Evolutionary conservation across 1,139 yeast species (phyloP), one percentile per base, ranked within the genome.

Genomic region (Magnusiomyces ingens): DNA sequence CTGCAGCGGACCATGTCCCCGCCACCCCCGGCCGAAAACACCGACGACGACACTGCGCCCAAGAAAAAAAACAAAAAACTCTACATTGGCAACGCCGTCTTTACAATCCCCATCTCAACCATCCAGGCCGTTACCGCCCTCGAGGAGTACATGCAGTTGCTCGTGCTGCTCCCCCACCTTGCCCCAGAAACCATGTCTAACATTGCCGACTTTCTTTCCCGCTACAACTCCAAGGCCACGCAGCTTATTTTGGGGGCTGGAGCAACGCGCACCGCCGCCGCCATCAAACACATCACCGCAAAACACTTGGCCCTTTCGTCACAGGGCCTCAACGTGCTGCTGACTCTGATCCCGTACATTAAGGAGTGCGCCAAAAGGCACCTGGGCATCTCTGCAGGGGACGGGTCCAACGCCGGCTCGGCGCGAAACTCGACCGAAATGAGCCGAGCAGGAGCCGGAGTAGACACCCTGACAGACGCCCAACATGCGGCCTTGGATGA

Each of bases 231-330:
- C 11, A 79, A 81, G 56, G 72, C 81, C 3, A 77, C 79, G 3
- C 82, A 81, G 60, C 78, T 88, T 2, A 84, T 86, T 48, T 71
- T 86, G 45, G 85, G 84, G 48, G 91, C 93, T 1, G 89, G 88
- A 38, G 94, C 94, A 0, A 84, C 88, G 0, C 71, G 82, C 57
- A 80, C 89, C 0, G 89, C 91, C 0, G 57, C 55, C 11, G 90
- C 89, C 0, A 71, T 86, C 53, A 82, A 80, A 60, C 90, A 85
- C 62, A 85, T 86, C 49, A 83, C 89, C 3, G 85, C 91, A 1
- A 83, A 82, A 60, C 89, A 85, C 65, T 68, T 86, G 55, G 85
- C 91, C 0, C 72, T 85, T 42, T 80, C 88, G 44, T 80, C 84
- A 1, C 90, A 85, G 67, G 78, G 68, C 62, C 75, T 70, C 69